phyloP scores from a whole-genome alignment of 2,329 filamentous ascomycete genomes.

The Fusarium cyanostomum region DNA sequence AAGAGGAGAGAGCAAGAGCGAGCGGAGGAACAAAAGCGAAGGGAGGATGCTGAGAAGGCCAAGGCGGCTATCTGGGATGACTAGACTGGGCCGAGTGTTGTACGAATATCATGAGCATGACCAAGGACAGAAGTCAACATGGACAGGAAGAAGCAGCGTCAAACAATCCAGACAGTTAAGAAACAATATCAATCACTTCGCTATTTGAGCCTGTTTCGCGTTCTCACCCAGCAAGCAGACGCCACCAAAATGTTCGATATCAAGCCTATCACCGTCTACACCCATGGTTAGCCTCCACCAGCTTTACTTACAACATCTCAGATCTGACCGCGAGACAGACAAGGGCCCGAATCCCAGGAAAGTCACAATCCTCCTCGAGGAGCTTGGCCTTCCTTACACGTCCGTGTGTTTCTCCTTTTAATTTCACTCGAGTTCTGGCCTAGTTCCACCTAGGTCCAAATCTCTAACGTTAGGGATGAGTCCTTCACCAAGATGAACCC shows the following conservation, averaged over 20 bases:
- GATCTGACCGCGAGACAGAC: slow-evolving; percentile 10
- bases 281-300: slow-evolving; percentile 18
- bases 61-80: slow-evolving; percentile 90
- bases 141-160: neutral
- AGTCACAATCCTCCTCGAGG: slow-evolving; percentile 49
- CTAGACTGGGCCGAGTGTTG: slow-evolving; percentile 43
- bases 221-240: neutral
- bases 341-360: slow-evolving; percentile 47
- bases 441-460: slow-evolving; percentile 19
- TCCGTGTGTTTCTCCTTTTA: slow-evolving; percentile 23
- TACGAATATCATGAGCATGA: neutral
- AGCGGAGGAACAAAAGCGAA: slow-evolving; percentile 67
- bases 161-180: neutral
- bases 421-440: neutral
- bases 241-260: slow-evolving; percentile 17
- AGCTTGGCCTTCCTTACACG: slow-evolving; percentile 50
- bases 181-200: neutral
- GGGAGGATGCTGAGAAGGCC: slow-evolving; percentile 75
- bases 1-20: slow-evolving; percentile 78
- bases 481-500: slow-evolving; percentile 45
- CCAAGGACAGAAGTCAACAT: neutral
- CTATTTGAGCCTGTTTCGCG: neutral
- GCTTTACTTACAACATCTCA: no score
- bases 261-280: slow-evolving; percentile 29
- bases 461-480: slow-evolving; percentile 40